Evolutionary conservation across 2,329 filamentous ascomycete species (phyloP).

Genomic region (Exophiala mesophila): DNA sequence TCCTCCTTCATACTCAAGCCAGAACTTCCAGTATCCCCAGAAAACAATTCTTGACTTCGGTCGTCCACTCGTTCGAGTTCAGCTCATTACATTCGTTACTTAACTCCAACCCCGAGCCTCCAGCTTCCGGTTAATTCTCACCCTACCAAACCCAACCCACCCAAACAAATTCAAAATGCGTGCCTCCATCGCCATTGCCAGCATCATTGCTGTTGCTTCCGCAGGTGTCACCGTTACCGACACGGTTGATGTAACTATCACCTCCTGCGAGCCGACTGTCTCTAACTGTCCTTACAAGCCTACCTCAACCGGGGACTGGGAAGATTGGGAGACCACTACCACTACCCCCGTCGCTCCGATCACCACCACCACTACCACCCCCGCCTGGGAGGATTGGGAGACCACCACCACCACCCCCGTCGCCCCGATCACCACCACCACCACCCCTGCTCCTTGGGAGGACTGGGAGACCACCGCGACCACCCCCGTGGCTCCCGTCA

Average conservation of each 20-base stretch:
- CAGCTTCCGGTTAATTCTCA: slow-evolving; percentile 15
- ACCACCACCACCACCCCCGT: slow-evolving; percentile 4
- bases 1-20: slow-evolving; percentile 22
- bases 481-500: slow-evolving; percentile 1
- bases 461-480: slow-evolving; percentile 7
- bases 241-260: slow-evolving; percentile 58
- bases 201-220: slow-evolving; percentile 33
- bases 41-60: slow-evolving; percentile 22
- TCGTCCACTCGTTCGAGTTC: slow-evolving; percentile 29
- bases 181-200: slow-evolving; percentile 33
- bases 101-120: slow-evolving; percentile 11
- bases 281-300: slow-evolving; percentile 49
- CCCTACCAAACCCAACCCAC: slow-evolving; percentile 6
- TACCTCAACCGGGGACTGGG: slow-evolving; percentile 8
- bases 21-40: slow-evolving; percentile 21
- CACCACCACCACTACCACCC: neutral
- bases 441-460: slow-evolving; percentile 6
- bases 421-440: neutral
- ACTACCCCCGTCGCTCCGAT: slow-evolving; percentile 3
- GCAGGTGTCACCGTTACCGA: slow-evolving; percentile 43
- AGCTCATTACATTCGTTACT: slow-evolving; percentile 25
- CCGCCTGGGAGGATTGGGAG: slow-evolving; percentile 11
- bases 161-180: slow-evolving; percentile 24
- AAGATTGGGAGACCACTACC: slow-evolving; percentile 6
- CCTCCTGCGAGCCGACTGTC: slow-evolving; percentile 56